Evolutionary conservation across 129 eudicot genomes (phyloP).

Genomic region (Calendula officinalis): DNA sequence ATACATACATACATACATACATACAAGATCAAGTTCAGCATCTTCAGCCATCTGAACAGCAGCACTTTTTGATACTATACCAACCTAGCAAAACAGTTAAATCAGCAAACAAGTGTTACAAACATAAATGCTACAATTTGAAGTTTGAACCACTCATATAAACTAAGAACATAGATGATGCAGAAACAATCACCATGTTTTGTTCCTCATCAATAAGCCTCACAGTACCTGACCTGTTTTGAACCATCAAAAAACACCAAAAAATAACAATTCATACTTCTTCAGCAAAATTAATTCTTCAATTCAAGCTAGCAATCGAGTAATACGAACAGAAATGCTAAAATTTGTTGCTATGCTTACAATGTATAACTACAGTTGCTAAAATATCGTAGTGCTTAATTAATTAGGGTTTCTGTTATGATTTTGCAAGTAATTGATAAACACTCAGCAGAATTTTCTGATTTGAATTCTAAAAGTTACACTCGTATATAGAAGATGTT

Average conservation of each 20-base stretch:
- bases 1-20: conserved; percentile 6
- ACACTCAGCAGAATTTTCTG: neutral
- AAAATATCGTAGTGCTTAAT: neutral
- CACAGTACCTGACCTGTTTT: conserved; percentile 67
- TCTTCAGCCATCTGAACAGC: conserved; percentile 85
- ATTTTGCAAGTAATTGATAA: too few species aligned
- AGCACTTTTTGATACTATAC: conserved; percentile 68
- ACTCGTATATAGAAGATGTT: neutral
- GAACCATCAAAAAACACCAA: conserved; percentile 16
- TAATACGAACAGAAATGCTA: neutral
- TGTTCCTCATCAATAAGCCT: conserved; percentile 84
- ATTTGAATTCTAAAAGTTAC: conserved; percentile 3
- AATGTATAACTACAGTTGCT: too few species aligned
- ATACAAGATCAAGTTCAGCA: conserved; percentile 87
- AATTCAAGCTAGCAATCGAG: conserved; percentile 6
- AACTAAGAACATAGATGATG: conserved; percentile 4
- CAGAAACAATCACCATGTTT: conserved; percentile 60
- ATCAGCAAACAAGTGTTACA: neutral
- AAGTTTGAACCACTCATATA: too few species aligned
- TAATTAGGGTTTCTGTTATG: neutral
- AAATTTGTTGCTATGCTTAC: neutral
- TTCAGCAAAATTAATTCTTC: neutral
- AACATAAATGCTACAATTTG: neutral
- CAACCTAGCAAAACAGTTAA: conserved; percentile 52
- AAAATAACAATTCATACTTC: too few species aligned